Evolutionary conservation across 352 stramenopile genomes (phyloP).

Genomic region (Phytophthora aleatoria): DNA sequence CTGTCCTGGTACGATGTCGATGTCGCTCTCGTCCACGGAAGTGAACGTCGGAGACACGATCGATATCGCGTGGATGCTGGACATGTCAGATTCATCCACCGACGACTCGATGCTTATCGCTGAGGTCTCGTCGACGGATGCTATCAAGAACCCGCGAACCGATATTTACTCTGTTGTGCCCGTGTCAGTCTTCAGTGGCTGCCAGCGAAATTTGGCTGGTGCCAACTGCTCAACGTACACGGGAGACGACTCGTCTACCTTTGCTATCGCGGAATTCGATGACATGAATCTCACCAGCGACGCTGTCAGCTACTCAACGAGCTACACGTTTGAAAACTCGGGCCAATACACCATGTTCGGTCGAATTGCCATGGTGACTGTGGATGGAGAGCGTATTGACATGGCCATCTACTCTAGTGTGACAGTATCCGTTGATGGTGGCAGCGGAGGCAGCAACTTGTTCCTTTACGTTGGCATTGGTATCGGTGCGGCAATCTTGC

Average conservation of each 20-base stretch:
- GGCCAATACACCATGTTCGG: constrained; percentile 76
- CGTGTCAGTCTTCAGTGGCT: constrained; percentile 73
- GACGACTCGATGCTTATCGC: constrained; percentile 64
- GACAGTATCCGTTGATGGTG: constrained; percentile 53
- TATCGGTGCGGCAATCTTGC: constrained; percentile 68
- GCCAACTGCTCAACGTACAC: constrained; percentile 76
- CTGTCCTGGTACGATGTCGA: constrained; percentile 69
- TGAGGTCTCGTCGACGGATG: constrained; percentile 64
- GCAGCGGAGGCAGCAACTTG: constrained; percentile 48
- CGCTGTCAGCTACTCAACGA: constrained; percentile 55
- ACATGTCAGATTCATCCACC: constrained; percentile 55
- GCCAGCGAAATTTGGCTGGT: constrained; percentile 50
- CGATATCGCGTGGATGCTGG: constrained; percentile 64
- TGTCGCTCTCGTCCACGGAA: constrained; percentile 56
- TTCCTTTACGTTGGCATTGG: constrained; percentile 79
- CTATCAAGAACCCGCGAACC: constrained; percentile 55
- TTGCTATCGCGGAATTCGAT: constrained; percentile 51
- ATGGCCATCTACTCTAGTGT: constrained; percentile 84
- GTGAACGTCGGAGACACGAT: constrained; percentile 58
- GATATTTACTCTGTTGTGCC: constrained; percentile 68
- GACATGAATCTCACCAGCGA: constrained; percentile 72
- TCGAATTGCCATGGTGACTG: constrained; percentile 70
- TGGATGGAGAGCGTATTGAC: constrained; percentile 75
- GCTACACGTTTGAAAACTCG: constrained; percentile 57
- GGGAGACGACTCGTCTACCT: constrained; percentile 57